Percentiles rank a stretch among this genome's conserved stretches.
Conservation (phyloP, 495 filamentous ascomycete species). For the Cladorrhinum samala region DNA sequence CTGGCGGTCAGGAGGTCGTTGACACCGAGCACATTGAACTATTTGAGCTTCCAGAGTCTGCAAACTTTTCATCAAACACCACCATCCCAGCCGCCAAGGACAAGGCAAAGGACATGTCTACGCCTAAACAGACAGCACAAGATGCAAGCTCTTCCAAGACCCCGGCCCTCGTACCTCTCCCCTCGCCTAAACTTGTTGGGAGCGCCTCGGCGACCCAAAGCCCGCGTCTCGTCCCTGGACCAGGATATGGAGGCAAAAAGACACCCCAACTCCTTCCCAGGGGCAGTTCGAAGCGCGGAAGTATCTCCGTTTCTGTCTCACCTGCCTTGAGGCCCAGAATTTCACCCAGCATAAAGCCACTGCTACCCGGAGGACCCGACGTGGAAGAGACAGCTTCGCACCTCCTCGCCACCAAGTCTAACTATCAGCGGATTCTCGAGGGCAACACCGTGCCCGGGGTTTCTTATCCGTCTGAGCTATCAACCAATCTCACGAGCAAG, state of each 20-base stretch:
- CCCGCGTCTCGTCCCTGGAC: constrained; percentile 42
- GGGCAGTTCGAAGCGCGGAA: constrained; percentile 64
- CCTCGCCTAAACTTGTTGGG: constrained; percentile 39
- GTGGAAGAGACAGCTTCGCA: constrained; percentile 69
- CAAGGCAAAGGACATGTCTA: constrained; percentile 11
- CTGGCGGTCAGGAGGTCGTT: constrained; percentile 30
- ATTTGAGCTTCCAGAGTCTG: constrained; percentile 59
- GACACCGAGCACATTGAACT: constrained; percentile 60
- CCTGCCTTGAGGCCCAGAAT: constrained; percentile 89
- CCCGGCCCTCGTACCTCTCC: constrained; percentile 36
- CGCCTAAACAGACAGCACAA: constrained; percentile 28
- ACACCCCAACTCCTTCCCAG: constrained; percentile 41
- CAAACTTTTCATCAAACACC: constrained; percentile 40
- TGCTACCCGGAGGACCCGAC: constrained; percentile 62
- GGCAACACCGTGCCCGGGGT: constrained; percentile 86
- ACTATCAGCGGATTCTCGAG: constrained; percentile 96
- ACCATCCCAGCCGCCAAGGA: constrained; percentile 43
- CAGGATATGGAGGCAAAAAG: constrained; percentile 32
- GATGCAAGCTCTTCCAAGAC: constrained; percentile 28
- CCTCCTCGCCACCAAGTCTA: constrained; percentile 86
- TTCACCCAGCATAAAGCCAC: constrained; percentile 87
- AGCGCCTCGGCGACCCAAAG: constrained; percentile 42
- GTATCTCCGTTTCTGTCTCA: constrained; percentile 67
- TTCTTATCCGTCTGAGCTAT: constrained; percentile 82
- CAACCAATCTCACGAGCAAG: constrained; percentile 90